Percentiles rank a stretch among this genome's conserved stretches.
phyloP scores from a whole-genome alignment of 352 stramenopile species.

The Saprolegnia diclina region DNA sequence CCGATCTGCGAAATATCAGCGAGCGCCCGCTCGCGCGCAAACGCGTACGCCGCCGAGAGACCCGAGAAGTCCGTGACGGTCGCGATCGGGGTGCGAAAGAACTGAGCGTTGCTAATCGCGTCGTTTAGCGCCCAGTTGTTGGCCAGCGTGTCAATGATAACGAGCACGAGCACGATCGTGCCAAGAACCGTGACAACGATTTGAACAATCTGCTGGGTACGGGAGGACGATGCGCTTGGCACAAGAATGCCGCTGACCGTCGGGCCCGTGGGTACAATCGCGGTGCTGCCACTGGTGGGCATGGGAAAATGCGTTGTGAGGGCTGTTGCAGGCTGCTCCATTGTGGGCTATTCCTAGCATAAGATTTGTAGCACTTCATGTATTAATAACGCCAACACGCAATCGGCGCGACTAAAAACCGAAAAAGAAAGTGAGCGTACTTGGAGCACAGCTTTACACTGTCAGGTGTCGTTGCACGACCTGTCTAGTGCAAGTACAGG shows the following conservation, averaged over 20 bases:
- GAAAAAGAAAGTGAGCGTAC: too few species aligned
- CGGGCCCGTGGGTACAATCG: too few species aligned
- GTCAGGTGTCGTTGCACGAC: too few species aligned
- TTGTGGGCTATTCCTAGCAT: too few species aligned
- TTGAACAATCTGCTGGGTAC: neutral
- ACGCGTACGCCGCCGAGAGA: neutral
- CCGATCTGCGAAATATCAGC: neutral
- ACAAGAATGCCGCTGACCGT: neutral
- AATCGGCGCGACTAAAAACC: too few species aligned
- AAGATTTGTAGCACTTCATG: too few species aligned
- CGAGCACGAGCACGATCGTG: neutral
- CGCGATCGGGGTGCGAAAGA: neutral
- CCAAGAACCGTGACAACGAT: neutral
- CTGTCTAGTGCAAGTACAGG: too few species aligned
- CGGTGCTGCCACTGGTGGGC: too few species aligned
- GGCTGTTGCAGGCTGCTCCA: too few species aligned
- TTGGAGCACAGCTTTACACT: too few species aligned
- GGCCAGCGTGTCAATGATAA: neutral
- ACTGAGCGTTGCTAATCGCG: conserved; percentile 16
- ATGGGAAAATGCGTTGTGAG: too few species aligned
- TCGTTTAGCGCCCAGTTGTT: conserved; percentile 23
- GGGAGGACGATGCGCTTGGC: neutral
- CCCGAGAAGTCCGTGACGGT: neutral
- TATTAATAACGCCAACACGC: too few species aligned
- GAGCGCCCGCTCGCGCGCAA: neutral